Conservation (phyloP, 495 filamentous ascomycete genomes). For the Recurvomyces mirabilis region DNA sequence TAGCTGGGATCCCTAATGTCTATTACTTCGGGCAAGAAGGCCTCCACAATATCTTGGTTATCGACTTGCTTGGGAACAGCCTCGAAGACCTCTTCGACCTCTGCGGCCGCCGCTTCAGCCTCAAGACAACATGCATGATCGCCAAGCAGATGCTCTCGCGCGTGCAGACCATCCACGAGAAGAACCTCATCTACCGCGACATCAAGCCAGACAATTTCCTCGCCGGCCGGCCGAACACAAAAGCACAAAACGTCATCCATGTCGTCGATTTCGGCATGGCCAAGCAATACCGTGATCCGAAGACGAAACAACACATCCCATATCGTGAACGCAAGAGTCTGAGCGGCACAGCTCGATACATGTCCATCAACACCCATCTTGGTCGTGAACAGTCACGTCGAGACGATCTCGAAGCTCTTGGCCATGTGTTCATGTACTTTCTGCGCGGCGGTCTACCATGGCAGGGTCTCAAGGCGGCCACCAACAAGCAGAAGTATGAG, state of each 20-base stretch:
- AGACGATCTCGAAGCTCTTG: conserved; percentile 91
- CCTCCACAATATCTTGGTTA: conserved; percentile 97
- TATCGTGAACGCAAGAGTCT: conserved; percentile 96
- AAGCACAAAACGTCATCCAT: conserved; percentile 94
- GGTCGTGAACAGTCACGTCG: conserved; percentile 91
- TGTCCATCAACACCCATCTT: conserved; percentile 99
- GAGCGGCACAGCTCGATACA: conserved; percentile 94
- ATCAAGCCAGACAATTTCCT: conserved; percentile 99
- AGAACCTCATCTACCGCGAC: conserved; percentile 98
- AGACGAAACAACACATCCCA: conserved; percentile 98
- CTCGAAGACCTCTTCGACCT: conserved; percentile 97
- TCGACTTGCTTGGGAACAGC: conserved; percentile 91
- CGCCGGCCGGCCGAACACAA: conserved; percentile 84
- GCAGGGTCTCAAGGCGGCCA: conserved; percentile 97
- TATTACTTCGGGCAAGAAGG: conserved; percentile 99
- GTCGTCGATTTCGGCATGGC: conserved; percentile 99
- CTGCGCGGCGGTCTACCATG: conserved; percentile 89
- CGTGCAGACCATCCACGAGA: conserved; percentile 99
- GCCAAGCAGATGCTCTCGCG: conserved; percentile 99
- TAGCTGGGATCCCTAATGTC: conserved; percentile 97
- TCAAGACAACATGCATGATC: conserved; percentile 98
- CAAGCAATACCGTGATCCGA: conserved; percentile 97
- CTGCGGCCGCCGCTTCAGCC: conserved; percentile 87
- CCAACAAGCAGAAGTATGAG: conserved; percentile 99
- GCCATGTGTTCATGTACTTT: conserved; percentile 99